Base-by-base conservation (phyloP, 208 protist species). In the Leishmania major region DNA sequence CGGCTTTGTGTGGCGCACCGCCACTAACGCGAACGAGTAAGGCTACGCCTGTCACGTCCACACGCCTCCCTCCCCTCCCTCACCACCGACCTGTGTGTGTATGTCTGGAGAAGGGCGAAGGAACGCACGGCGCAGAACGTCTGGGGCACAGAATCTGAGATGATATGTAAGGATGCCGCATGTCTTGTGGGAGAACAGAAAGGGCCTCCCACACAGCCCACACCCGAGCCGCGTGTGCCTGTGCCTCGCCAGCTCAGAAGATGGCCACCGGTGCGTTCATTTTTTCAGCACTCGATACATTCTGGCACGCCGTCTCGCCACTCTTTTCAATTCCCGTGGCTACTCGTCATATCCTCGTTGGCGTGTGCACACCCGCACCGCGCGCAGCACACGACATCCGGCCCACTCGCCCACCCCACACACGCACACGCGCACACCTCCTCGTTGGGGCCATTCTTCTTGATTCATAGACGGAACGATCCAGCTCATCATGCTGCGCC, bases 401-500 rank as follows among this genome's bases (percentile, higher is more conserved):
- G 19, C 59, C 47, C 71, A 40, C 45, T 28, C 47, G 66, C 45
- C 53, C 53, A 47, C 45, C 15, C 15, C 51, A 10, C 59, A 31
- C 28, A 31, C 8, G 8, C 59, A 25, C 25, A 31, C 59, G 59
- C 25, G 10, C 62, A 45, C 37, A 37, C 22, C 22, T 35, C 70
- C 40, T 31, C 19, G 13, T 11, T 8, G 28, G 40, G 43, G 2
- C 40, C 13, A 6, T 31, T 31, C 51, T 35, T 15, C 6, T 10
- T 74, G 19, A 25, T 59, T 35, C 43, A 35, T 66, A 51, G 43
- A 35, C 19, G 45, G 28, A 40, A 49, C 55, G 13, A 19, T 3
- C 28, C 40, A 57, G 19, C n/a, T 25, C n/a, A 45, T 72, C 8
- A 89, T 89, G 86, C 76, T 90, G 74, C 87, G 76, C 28, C 78